Percentiles rank a stretch among this genome's conserved stretches.
Conservation (phyloP, 192 early-diverging fungal species). For the Podila horticola region DNA sequence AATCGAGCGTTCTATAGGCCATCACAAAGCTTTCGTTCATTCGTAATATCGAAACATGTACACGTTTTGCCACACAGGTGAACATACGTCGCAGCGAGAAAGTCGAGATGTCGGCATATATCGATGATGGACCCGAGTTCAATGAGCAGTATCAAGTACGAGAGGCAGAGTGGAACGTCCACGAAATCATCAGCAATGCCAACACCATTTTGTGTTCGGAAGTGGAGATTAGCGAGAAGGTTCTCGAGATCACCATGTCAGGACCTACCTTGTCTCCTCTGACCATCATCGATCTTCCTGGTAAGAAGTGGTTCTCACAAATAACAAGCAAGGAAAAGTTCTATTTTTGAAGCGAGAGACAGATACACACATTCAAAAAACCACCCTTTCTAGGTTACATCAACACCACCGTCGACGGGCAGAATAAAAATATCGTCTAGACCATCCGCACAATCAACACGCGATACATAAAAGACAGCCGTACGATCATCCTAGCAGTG, state of each 20-base stretch:
- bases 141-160: conserved; percentile 7
- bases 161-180: conserved; percentile 2
- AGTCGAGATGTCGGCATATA: conserved; percentile 18
- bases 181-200: conserved; percentile 19
- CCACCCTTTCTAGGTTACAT: conserved; percentile 15
- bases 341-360: too few species aligned
- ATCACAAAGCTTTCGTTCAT: conserved; percentile 33
- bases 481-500: conserved; percentile 44
- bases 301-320: too few species aligned
- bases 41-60: conserved; percentile 30
- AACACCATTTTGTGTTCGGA: conserved; percentile 33
- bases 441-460: conserved; percentile 42
- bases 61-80: conserved; percentile 37
- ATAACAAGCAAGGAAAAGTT: too few species aligned
- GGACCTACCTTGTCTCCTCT: conserved; percentile 40
- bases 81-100: conserved; percentile 8
- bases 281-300: conserved; percentile 39
- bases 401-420: conserved; percentile 42
- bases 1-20: conserved; percentile 36
- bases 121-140: conserved; percentile 26
- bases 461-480: conserved; percentile 44
- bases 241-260: conserved; percentile 44
- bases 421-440: conserved; percentile 35
- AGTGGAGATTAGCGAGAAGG: conserved; percentile 40
- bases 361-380: too few species aligned